phyloP scores from a whole-genome alignment of 208 protist genomes.

The Trypanosoma cruzi region DNA sequence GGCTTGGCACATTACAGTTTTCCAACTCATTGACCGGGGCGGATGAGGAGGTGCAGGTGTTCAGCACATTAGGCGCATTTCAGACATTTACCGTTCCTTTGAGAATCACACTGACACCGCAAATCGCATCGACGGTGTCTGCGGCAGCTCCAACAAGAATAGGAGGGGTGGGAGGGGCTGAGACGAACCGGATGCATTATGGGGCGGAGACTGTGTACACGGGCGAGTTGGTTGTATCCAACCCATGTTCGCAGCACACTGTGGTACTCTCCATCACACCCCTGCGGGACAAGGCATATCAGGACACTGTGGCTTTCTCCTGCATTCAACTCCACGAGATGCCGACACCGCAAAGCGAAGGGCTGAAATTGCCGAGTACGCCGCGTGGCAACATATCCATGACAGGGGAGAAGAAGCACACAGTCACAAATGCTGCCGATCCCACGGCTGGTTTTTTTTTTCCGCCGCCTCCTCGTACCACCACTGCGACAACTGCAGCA shows the following conservation, averaged over 20 bases:
- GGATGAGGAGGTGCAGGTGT: constrained; percentile 80
- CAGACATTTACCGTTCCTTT: constrained; percentile 61
- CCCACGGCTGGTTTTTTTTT: background rate
- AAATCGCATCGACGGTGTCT: background rate
- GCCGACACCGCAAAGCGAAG: background rate
- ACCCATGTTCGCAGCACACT: constrained; percentile 34
- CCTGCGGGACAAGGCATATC: constrained; percentile 9
- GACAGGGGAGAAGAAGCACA: background rate
- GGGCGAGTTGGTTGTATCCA: constrained; percentile 55
- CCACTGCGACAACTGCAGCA: background rate
- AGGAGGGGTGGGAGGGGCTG: constrained; percentile 17
- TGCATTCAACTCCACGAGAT: constrained; percentile 12
- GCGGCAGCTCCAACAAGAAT: background rate
- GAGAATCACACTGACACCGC: constrained; percentile 27
- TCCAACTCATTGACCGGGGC: constrained; percentile 59
- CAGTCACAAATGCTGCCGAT: background rate
- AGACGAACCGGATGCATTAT: constrained; percentile 25
- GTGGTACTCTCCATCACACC: constrained; percentile 28
- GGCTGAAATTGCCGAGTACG: background rate
- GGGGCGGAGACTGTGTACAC: constrained; percentile 39
- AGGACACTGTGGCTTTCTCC: constrained; percentile 8
- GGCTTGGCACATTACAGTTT: constrained; percentile 74
- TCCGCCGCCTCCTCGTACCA: background rate
- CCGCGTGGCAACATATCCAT: background rate
- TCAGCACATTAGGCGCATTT: constrained; percentile 68